Evolutionary conservation across 177 flowering plant genomes (phyloP).

Genomic region (Vitis hybrid): DNA sequence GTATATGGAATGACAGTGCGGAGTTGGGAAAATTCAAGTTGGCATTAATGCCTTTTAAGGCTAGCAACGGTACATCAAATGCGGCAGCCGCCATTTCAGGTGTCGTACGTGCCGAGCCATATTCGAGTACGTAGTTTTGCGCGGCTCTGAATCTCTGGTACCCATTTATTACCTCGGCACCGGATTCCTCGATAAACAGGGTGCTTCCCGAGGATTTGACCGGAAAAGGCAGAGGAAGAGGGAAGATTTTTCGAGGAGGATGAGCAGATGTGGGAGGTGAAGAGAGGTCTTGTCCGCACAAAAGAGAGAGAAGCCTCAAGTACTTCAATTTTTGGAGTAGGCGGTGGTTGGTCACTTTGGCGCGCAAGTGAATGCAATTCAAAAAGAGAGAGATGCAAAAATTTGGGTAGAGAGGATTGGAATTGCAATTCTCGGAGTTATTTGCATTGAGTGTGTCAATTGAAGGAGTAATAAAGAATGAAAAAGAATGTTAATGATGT

Average conservation of each 20-base stretch:
- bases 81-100: slow-evolving; percentile 78
- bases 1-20: slow-evolving; percentile 30
- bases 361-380: background rate
- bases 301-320: background rate
- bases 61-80: slow-evolving; percentile 53
- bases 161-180: slow-evolving; percentile 64
- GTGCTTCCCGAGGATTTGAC: slow-evolving; percentile 19
- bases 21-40: slow-evolving; percentile 45
- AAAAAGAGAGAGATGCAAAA: background rate
- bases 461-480: too few species aligned
- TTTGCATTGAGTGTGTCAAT: too few species aligned
- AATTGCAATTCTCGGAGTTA: background rate
- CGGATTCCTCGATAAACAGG: slow-evolving; percentile 41
- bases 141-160: slow-evolving; percentile 66
- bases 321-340: background rate
- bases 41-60: slow-evolving; percentile 44
- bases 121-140: slow-evolving; percentile 45
- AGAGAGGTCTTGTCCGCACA: background rate
- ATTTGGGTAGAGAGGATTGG: background rate
- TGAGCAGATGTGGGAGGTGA: background rate
- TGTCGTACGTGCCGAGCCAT: slow-evolving; percentile 68
- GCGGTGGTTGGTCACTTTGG: background rate
- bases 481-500: too few species aligned
- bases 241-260: background rate
- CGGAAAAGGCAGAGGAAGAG: background rate